Conservation (phyloP, 164 flowering plant genomes). For the Brasenia schreberi region DNA sequence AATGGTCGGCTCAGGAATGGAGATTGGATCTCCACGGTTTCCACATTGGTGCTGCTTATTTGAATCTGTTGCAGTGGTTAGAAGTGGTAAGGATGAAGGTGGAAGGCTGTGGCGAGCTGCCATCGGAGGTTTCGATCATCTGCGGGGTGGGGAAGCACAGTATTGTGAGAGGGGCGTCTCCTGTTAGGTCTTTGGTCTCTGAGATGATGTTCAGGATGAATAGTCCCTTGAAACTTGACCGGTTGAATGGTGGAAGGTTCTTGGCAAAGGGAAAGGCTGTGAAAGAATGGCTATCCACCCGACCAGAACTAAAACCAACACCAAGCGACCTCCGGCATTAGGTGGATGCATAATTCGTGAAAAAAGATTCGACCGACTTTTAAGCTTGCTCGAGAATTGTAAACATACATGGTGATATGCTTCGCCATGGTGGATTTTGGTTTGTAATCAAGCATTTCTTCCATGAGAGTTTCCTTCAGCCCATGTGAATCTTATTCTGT, state of each 20-base stretch:
- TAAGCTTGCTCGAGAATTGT: too few relatives aligned
- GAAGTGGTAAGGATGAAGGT: slow-evolving; percentile 33
- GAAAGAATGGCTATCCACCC: slow-evolving; percentile 34
- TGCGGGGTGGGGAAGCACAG: slow-evolving; percentile 91
- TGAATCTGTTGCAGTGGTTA: slow-evolving; percentile 74
- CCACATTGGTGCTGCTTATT: slow-evolving; percentile 59
- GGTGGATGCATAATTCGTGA: too few relatives aligned
- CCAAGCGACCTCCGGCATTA: too few relatives aligned
- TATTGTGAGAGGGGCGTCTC: slow-evolving; percentile 46
- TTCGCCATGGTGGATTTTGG: too few relatives aligned
- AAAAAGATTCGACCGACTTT: too few relatives aligned
- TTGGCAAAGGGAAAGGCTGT: slow-evolving; percentile 52
- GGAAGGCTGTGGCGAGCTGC: slow-evolving; percentile 5
- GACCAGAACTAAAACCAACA: too few relatives aligned
- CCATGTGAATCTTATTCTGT: too few relatives aligned
- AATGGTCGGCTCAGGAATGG: slow-evolving; percentile 35
- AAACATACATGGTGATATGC: too few relatives aligned
- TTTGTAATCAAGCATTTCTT: too few relatives aligned
- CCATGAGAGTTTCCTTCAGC: too few relatives aligned
- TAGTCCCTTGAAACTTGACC: slow-evolving; percentile 57
- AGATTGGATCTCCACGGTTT: slow-evolving; percentile 91
- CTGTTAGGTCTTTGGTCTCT: slow-evolving; percentile 48
- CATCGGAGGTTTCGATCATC: slow-evolving; percentile 56
- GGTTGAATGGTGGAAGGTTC: slow-evolving; percentile 61
- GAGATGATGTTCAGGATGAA: slow-evolving; percentile 33